Base-by-base conservation (phyloP, 108 stramenopile genomes). In the Cyclotella distinguenda region DNA sequence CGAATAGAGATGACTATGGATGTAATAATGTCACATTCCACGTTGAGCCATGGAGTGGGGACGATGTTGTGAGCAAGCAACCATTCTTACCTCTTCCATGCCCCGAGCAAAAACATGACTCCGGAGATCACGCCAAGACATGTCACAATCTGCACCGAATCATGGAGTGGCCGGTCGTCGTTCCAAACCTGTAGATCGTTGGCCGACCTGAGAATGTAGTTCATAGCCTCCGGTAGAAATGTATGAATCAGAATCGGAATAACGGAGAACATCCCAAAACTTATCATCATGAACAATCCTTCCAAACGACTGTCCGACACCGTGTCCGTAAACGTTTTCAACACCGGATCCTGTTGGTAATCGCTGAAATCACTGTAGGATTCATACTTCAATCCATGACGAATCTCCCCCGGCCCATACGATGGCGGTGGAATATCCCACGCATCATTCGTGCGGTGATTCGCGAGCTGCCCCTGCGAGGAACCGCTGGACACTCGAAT, bases 221-320 rank as follows among this genome's bases (percentile, higher is more conserved):
- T n/a, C n/a, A n/a, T n/a, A n/a, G n/a, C 31, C 56, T 5, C 44
- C 45, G 4, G 62, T 54, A 27, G 35, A 51, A 72, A 60, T n/a
- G 78, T 43, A 52, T 75, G 81, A 0, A 87, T 27, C 26, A 86
- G 10, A 56, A 79, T 79, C 1, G 91, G 91, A 23, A 93, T 45
- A 4, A 84, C 43, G 1, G 83, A 80, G 77, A 86, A 93, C 12
- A 62, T 18, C 15, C 74, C 61, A 68, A 93, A 93, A 8, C 83
- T 80, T 25, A 86, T 13, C 88, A 86, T 84, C 86, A 89, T 89
- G 60, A 82, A 77, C 2, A 86, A 36, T 1, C 82, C 84, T 66
- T 92, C 90, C 54, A 58, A 38, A 18, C 75, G 61, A 46, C 86
- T 81, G 44, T 88, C 86, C 9, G 60, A 63, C 55, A 80, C 43